Evolutionary conservation across 495 filamentous ascomycete species (phyloP).

Genomic region (Hypoxylon intermedium): DNA sequence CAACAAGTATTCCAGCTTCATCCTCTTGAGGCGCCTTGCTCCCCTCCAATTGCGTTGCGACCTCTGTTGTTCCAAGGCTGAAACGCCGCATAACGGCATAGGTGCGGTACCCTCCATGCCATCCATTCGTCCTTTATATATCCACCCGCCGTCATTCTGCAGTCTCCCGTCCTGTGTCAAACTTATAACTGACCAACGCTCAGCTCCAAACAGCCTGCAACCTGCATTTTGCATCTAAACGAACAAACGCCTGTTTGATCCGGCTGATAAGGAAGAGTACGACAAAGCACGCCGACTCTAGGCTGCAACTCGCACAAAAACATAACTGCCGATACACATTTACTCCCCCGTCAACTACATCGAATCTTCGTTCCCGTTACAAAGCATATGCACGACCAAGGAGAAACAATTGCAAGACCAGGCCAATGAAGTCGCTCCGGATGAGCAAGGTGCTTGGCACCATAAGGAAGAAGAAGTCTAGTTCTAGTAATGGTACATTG

Average conservation of each 20-base stretch:
- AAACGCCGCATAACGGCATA: conserved; percentile 15
- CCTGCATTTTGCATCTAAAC: conserved; percentile 11
- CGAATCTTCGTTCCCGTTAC: conserved; percentile 3
- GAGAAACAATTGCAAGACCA: conserved; percentile 1
- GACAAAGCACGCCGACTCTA: neutral
- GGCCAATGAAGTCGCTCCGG: conserved; percentile 60
- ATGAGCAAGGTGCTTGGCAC: conserved; percentile 63
- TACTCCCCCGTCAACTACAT: too few species aligned
- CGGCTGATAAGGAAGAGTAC: too few species aligned
- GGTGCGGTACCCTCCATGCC: conserved; percentile 3
- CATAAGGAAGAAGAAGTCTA: conserved; percentile 51
- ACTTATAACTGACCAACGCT: conserved; percentile 7
- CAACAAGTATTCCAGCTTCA: neutral
- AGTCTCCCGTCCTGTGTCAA: conserved; percentile 1
- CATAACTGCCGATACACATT: neutral
- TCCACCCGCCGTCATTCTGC: conserved; percentile 21
- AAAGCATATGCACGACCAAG: conserved; percentile 18
- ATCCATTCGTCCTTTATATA: conserved; percentile 15
- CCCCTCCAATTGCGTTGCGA: conserved; percentile 4
- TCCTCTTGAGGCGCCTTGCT: too few species aligned
- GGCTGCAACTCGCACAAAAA: conserved; percentile 4
- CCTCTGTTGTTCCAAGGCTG: conserved; percentile 10
- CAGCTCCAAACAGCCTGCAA: neutral
- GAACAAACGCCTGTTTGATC: conserved; percentile 1
- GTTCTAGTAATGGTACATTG: conserved; percentile 44